These are phyloP conservation scores for Colletotrichum sidae DNA, from an alignment of 2,329 filamentous ascomycete genomes.

Conservation along the genomic window DNA sequence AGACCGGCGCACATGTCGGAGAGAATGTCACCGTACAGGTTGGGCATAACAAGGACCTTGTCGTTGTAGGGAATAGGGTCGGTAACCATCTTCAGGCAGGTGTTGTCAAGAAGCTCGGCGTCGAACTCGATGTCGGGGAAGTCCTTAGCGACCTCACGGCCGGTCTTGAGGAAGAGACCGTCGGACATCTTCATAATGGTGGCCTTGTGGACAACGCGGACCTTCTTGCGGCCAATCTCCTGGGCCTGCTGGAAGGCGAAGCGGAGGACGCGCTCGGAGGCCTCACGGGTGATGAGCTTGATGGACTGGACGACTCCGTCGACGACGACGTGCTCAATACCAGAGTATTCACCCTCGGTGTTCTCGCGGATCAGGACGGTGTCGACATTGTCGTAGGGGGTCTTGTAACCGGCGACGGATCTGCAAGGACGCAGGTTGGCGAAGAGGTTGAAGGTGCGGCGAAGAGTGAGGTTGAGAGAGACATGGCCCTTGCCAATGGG, in stretches of 20 bases:
- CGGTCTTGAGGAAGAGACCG: constrained; percentile 94
- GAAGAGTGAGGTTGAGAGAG: constrained; percentile 97
- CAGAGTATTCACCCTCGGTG: constrained; percentile 99
- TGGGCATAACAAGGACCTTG: constrained; percentile 98
- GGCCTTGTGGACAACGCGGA: constrained; percentile 98
- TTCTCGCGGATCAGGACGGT: constrained; percentile 99
- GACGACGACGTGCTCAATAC: constrained; percentile 97
- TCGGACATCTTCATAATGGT: constrained; percentile 99
- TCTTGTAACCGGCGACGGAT: constrained; percentile 97
- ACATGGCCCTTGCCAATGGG: constrained; percentile 94
- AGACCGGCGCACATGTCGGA: constrained; percentile 99
- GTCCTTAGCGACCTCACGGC: constrained; percentile 88
- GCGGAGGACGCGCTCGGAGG: constrained; percentile 93
- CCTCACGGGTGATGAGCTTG: constrained; percentile 97
- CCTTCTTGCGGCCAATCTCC: constrained; percentile 93
- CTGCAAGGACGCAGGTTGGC: constrained; percentile 98
- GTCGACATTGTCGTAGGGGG: constrained; percentile 96
- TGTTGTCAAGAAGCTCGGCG: constrained; percentile 98
- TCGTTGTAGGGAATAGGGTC: constrained; percentile 98
- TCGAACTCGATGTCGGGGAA: constrained; percentile 97
- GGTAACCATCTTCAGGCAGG: constrained; percentile 98
- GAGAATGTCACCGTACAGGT: constrained; percentile 99
- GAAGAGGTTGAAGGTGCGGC: constrained; percentile 99
- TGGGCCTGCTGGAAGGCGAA: constrained; percentile 99
- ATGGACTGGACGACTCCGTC: constrained; percentile 99